These are phyloP conservation scores for Byssoonygena ceratinophila DNA, from an alignment of 2,329 filamentous ascomycete species.

Conservation along the genomic window DNA sequence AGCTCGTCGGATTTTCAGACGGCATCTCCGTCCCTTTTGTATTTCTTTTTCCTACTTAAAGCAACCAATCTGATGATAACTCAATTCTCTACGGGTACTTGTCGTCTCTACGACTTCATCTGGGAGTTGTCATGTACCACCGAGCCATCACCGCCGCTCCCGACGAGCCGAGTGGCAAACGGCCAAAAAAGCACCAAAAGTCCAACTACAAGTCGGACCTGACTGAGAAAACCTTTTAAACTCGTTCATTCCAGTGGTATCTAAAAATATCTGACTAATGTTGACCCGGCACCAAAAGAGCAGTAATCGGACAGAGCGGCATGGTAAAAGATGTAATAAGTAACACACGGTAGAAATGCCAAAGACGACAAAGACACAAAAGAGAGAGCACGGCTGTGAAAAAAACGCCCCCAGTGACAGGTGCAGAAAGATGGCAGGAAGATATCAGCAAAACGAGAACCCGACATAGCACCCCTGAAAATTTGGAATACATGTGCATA, in stretches of 20 bases:
- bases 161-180: constrained; percentile 1
- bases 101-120: not conserved
- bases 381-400: not conserved
- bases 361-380: not conserved
- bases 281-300: constrained; percentile 1
- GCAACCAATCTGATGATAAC: not conserved
- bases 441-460: constrained; percentile 8
- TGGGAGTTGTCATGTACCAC: not conserved
- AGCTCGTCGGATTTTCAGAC: not conserved
- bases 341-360: constrained; percentile 10
- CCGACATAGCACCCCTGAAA: constrained; percentile 2
- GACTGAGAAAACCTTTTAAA: not conserved
- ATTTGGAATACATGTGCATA: constrained; percentile 3
- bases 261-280: constrained; percentile 4
- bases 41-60: not conserved
- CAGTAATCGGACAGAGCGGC: constrained; percentile 4
- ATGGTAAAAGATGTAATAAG: constrained; percentile 4
- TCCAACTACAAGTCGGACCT: not conserved
- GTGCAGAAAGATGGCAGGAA: constrained; percentile 1
- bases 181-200: not conserved
- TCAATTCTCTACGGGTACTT: not conserved
- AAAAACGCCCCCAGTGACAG: not conserved
- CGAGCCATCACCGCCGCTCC: not conserved
- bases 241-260: constrained; percentile 10
- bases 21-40: not conserved